Evolutionary conservation across 108 stramenopile species (phyloP).

Genomic region (Bacterosira constricta): DNA sequence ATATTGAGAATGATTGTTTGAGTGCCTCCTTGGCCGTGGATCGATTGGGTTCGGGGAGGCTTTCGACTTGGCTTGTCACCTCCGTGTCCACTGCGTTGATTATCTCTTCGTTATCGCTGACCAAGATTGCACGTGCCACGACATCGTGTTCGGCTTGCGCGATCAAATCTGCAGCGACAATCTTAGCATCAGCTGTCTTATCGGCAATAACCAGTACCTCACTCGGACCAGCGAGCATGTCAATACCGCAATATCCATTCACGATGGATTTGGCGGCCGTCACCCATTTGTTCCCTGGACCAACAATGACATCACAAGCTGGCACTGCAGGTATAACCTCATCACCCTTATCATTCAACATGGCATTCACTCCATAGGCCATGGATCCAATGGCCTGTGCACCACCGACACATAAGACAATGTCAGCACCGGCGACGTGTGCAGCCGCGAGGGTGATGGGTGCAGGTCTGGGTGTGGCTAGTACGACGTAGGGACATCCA

Average conservation of each 20-base stretch:
- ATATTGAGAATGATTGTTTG: conserved; percentile 82
- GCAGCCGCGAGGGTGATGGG: conserved; percentile 95
- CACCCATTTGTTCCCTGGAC: conserved; percentile 99
- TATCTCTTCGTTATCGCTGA: conserved; percentile 60
- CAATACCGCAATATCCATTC: conserved; percentile 94
- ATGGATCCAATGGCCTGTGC: conserved; percentile 96
- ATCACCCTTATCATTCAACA: neutral
- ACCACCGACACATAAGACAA: conserved; percentile 91
- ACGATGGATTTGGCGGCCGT: conserved; percentile 97
- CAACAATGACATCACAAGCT: conserved; percentile 95
- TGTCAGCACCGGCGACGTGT: conserved; percentile 84
- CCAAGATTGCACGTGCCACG: conserved; percentile 94
- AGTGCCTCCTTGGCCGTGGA: conserved; percentile 86
- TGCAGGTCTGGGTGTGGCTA: conserved; percentile 90
- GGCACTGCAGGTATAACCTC: conserved; percentile 53
- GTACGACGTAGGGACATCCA: conserved; percentile 91
- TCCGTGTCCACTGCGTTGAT: conserved; percentile 80
- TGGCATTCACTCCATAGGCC: conserved; percentile 86
- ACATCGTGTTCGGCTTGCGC: conserved; percentile 99
- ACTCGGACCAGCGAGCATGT: conserved; percentile 99
- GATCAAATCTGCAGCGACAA: conserved; percentile 98
- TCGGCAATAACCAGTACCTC: conserved; percentile 98
- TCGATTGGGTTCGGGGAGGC: conserved; percentile 88
- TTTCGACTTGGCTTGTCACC: conserved; percentile 68
- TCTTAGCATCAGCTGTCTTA: conserved; percentile 82